Evolutionary conservation across 1,284 basidiomycete genomes (phyloP).

Genomic region (Malassezia cuniculi): DNA sequence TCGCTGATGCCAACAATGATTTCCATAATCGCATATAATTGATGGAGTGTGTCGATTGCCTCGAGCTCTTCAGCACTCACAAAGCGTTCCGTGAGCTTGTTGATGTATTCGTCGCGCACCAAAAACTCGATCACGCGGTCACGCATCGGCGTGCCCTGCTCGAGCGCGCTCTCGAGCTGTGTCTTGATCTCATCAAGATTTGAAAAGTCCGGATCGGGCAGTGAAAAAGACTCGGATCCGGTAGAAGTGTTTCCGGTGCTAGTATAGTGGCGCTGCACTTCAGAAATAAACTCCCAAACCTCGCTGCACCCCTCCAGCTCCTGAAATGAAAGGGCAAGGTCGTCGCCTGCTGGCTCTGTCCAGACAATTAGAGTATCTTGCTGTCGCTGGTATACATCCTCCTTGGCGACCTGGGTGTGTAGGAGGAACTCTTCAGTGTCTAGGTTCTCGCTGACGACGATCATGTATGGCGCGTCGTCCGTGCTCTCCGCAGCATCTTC

Average conservation of each 20-base stretch:
- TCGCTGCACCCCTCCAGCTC: constrained; percentile 89
- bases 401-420: constrained; percentile 33
- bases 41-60: constrained; percentile 72
- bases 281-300: constrained; percentile 91
- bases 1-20: constrained; percentile 94
- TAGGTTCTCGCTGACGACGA: constrained; percentile 37
- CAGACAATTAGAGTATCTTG: constrained; percentile 90
- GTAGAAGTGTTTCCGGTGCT: neutral
- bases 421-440: constrained; percentile 39
- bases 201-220: constrained; percentile 44
- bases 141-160: constrained; percentile 51
- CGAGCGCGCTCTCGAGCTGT: constrained; percentile 27
- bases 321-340: constrained; percentile 94
- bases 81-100: constrained; percentile 69
- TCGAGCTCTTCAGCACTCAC: constrained; percentile 82
- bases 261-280: constrained; percentile 71
- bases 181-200: constrained; percentile 43
- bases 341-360: constrained; percentile 87
- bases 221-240: constrained; percentile 6
- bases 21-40: constrained; percentile 81
- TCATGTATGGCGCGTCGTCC: constrained; percentile 33
- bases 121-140: constrained; percentile 61
- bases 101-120: constrained; percentile 64
- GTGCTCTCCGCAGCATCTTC: constrained; percentile 39
- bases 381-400: constrained; percentile 44